phyloP scores from a whole-genome alignment of 208 protist species.

The Acanthamoeba rhysodes region DNA sequence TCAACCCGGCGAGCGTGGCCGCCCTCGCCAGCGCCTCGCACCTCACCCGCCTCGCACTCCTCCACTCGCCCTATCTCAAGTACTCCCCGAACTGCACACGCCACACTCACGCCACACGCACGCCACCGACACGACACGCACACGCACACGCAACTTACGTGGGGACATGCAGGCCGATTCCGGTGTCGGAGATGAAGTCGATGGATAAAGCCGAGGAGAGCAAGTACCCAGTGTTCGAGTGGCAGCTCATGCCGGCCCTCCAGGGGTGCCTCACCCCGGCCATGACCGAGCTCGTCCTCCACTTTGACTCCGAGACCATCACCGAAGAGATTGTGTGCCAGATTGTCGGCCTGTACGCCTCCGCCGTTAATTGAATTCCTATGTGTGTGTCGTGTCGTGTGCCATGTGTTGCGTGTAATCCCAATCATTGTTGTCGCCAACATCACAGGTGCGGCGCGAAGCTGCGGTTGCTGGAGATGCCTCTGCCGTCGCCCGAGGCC shows the following conservation, averaged over 20 bases:
- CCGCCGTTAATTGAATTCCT: no score
- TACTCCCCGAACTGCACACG: neutral
- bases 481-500: conserved; percentile 12
- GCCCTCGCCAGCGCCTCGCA: neutral
- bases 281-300: conserved; percentile 2
- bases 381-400: no score
- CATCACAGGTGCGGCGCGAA: neutral
- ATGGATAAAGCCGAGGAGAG: conserved; percentile 11
- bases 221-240: conserved; percentile 35
- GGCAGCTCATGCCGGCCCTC: conserved; percentile 6
- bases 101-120: neutral
- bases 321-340: conserved; percentile 31
- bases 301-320: conserved; percentile 30
- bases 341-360: neutral
- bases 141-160: neutral
- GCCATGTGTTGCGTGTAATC: neutral
- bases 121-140: neutral
- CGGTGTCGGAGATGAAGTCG: conserved; percentile 36
- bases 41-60: conserved; percentile 3
- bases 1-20: conserved; percentile 4
- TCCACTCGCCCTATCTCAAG: conserved; percentile 12
- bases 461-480: conserved; percentile 1
- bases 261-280: conserved; percentile 6
- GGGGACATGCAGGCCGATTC: neutral
- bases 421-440: neutral